A percentile compares a stretch with the other conserved stretches of the same genome.
These are phyloP conservation scores for Cercophora newfieldiana DNA, from an alignment of 495 filamentous ascomycete genomes.

Conservation along the genomic window DNA sequence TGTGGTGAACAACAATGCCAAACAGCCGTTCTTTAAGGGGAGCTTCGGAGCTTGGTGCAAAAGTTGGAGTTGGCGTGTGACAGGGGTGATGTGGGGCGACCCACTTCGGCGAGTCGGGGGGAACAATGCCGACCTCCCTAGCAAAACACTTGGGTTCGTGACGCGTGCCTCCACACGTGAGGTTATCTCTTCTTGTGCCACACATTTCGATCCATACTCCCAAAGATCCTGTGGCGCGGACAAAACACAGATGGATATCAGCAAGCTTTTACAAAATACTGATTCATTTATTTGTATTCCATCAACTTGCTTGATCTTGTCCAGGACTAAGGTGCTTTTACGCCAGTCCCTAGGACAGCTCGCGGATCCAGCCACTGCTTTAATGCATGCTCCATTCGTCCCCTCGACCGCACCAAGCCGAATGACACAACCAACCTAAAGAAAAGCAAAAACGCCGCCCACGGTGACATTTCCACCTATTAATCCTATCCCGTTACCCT, in stretches of 20 bases:
- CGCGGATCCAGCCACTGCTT: conserved; percentile 15
- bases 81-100: not conserved
- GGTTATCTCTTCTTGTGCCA: too few species aligned
- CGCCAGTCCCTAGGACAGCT: not conserved
- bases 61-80: not conserved
- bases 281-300: conserved; percentile 4
- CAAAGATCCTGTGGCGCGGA: too few species aligned
- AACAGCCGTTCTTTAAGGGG: not conserved
- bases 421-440: too few species aligned
- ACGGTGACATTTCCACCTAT: not conserved
- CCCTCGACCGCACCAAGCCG: not conserved
- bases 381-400: not conserved
- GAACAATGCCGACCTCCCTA: not conserved
- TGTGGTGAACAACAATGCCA: not conserved
- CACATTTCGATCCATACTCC: too few species aligned
- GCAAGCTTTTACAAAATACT: not conserved
- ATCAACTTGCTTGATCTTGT: not conserved
- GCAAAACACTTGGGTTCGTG: too few species aligned
- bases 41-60: conserved; percentile 1
- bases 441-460: not conserved
- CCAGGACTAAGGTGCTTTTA: not conserved
- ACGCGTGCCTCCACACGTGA: too few species aligned
- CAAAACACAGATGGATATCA: too few species aligned
- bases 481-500: not conserved
- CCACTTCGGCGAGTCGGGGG: not conserved